Base-by-base conservation (phyloP, 2,329 filamentous ascomycete species). In the Periconia sp. region DNA sequence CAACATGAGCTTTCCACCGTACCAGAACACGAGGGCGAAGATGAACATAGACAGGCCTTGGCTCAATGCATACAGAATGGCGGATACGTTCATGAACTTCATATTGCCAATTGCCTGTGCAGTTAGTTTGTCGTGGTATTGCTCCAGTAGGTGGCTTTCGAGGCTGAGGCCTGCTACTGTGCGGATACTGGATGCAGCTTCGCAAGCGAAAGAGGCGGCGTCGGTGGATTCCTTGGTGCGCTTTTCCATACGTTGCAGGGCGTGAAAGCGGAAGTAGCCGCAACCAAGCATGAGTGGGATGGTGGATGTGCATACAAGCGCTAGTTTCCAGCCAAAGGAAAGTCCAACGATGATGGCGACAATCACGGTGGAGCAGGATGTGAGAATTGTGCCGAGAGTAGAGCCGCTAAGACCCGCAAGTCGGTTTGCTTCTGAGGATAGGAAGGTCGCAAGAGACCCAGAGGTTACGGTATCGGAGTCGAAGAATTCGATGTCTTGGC, bases 141-240 rank as follows among this genome's bases (percentile, higher is more conserved):
- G 78, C 3, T 70, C 60, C 56, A 89, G 80, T 2, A 97, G 89
- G 62, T 96, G 89, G 0, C 81, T 71, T 72, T 99, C 94, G 6
- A 92, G 84, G 0, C 92, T 96, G 25, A 97, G 79, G 2, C 90
- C 88, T 4, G 92, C 92, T n/a, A 97, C 92, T 4, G 94, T 97
- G 40, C 92, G 88, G 57, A 97, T 96, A 4, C 92, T 89, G 1
- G 89, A 92, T 17, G 94, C 95, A 30, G 92, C 92, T 69, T 99
- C 94, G 41, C 92, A 96, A 8, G 94, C 94, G 66, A 88, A 97
- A 36, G 86, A 87, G 5, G 92, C 92, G 39, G 91, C 95, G 24
- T 81, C 79, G 81, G 66, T 65, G 86, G 84, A 65, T 95, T 96
- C 2, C 88, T 89, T 54, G 76, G 78, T 78, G 90, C 95, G 4